Evolutionary conservation across 2,329 filamentous ascomycete species (phyloP), one percentile per base, ranked within the genome.

Genomic region (Shiraia bambusicola): DNA sequence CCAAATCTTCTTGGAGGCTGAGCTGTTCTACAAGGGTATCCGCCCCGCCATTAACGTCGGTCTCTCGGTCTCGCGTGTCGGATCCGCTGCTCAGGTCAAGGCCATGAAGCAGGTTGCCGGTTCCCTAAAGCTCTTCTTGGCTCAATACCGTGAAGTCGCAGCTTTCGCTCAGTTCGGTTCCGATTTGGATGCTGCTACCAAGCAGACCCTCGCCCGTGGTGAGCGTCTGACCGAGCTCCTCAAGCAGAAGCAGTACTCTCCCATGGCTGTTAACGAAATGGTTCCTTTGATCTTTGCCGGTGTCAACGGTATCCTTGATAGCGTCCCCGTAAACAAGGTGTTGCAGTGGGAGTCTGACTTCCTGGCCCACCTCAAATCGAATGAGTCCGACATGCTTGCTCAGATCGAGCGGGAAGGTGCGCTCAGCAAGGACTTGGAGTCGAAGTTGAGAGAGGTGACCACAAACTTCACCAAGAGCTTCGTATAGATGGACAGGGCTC

Each of bases 81-180:
- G 93, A 74, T 98, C 93, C 70, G 89, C 93, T 74, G 93, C 93
- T 72, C 93, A 98, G 84, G 84, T 97, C 76, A 98, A 97, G 88
- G 91, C 93, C 79, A 98, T 98, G 93, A 98, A 98, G 86, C 93
- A 98, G 83, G 93, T 98, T 67, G 93, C 93, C 70, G 93, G 93
- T 84, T 97, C 92, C 63, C 82, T 98, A 72, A 98, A 98, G 86
- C 90, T 98, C 66, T 98, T 97, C 90, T 88, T 98, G 87, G 93
- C 93, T 68, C 93, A 98, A 81, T 98, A 98, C 85, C 93, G 93
- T 93, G 93, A 98, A 78, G 93, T 98, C 55, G 93, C 93, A 69
- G 93, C 93, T 65, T 98, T 98, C 78, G 92, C 93, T 66, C 93
- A 98, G 80, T 98, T 98, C 84, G 93, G 93, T 86, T 98, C 93